Evolutionary conservation across 2,329 filamentous ascomycete species (phyloP).

Genomic region (Fusarium irregulare): DNA sequence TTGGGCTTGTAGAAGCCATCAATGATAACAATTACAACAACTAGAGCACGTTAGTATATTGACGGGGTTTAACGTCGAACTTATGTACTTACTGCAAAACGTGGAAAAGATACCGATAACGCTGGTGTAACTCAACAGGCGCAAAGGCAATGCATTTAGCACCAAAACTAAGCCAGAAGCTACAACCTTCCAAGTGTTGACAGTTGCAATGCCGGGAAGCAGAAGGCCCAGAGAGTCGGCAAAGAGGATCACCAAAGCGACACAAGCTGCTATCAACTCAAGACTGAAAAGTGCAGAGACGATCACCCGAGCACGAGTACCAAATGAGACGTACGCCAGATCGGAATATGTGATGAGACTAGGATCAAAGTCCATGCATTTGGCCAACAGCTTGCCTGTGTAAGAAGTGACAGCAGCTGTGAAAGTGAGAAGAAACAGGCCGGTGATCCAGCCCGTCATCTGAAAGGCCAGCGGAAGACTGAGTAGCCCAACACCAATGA

Average conservation of each 20-base stretch:
- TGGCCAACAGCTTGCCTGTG: conserved; percentile 85
- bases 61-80: neutral
- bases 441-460: conserved; percentile 89
- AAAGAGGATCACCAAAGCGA: conserved; percentile 92
- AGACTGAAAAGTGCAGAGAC: conserved; percentile 89
- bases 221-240: conserved; percentile 86
- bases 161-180: conserved; percentile 83
- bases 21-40: conserved; percentile 83
- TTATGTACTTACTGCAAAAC: conserved; percentile 77
- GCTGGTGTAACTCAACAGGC: conserved; percentile 88
- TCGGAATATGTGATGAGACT: conserved; percentile 95
- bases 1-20: conserved; percentile 88
- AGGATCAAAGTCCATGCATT: conserved; percentile 87
- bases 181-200: conserved; percentile 84
- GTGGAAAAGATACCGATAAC: conserved; percentile 93
- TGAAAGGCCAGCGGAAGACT: conserved; percentile 89
- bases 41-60: conserved; percentile 55
- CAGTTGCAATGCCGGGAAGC: conserved; percentile 73
- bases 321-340: conserved; percentile 90
- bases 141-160: conserved; percentile 85
- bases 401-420: conserved; percentile 83
- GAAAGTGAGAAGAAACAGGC: conserved; percentile 77
- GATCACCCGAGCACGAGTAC: conserved; percentile 80
- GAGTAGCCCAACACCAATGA: conserved; percentile 90
- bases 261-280: conserved; percentile 87